Evolutionary conservation across 345 rosid genomes (phyloP).

Genomic region (Acer negundo): DNA sequence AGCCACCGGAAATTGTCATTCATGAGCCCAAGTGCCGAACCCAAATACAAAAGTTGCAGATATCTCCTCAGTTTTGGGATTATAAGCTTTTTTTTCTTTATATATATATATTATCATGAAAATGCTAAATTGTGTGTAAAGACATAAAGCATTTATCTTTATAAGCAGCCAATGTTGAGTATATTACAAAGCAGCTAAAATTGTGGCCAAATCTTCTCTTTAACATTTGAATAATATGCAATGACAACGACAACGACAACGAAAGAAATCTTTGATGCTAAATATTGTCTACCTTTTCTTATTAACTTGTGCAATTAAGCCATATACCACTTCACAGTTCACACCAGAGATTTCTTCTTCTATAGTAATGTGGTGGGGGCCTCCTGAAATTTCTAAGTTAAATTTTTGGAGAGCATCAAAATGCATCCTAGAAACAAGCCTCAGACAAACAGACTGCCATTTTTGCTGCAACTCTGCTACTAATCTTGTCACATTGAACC

Average conservation of each 20-base stretch:
- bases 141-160: not conserved
- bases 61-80: no score
- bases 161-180: constrained; percentile 7
- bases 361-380: no score
- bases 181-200: not conserved
- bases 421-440: not conserved
- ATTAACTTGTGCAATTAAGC: not conserved
- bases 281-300: not conserved
- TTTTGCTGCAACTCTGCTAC: not conserved
- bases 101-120: not conserved
- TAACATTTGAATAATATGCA: not conserved
- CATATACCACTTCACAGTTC: not conserved
- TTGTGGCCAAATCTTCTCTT: not conserved
- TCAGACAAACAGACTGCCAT: not conserved
- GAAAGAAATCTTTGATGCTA: not conserved
- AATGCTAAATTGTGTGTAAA: not conserved
- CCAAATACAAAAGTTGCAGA: no score
- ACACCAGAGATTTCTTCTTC: not conserved
- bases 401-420: no score
- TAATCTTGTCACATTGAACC: constrained; percentile 17
- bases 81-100: not conserved
- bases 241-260: not conserved
- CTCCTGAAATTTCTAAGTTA: not conserved
- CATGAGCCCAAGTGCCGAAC: no score
- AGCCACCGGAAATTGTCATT: no score